Base-by-base conservation (phyloP, 306 rosid species). In the Trichosanthes truncata region DNA sequence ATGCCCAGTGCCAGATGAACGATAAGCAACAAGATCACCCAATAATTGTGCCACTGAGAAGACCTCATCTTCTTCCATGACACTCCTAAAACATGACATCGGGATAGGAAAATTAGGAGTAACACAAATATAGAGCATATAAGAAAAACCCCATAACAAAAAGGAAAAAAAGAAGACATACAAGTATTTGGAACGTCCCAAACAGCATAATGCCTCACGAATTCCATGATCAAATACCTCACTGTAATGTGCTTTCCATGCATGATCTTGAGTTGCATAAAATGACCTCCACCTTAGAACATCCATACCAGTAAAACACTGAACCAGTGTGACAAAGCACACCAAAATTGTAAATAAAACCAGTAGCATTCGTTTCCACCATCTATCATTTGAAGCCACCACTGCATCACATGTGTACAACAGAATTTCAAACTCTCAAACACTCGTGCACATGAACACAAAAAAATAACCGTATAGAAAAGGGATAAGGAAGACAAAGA, bases 1-100 rank as follows among this genome's bases (percentile, higher is more conserved):
- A 85, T 94, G 97, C 48, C 98, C 93, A 20, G 96, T 94, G 80
- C 97, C 97, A 10, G 97, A 86, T 55, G 98, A 93, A 55, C 96
- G 98, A 83, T 93, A 93, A 73, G 98, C 91, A 84, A 94, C 98
- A 45, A 94, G 93, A 72, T 94, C 98, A 20, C 96, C 97, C 66
- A 94, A 77, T 57, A 94, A 83, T 38, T 89, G 89, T 48, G 98
- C 98, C 53, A 94, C 97, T 10, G 94, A 92, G 67, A 89, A 89
- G 82, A 94, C 89, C 82, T 94, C 92, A 87, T 94, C 98, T 84
- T 93, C 94, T 74, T 89, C 94, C 83, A 78, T 35, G 20, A 81
- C 82, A 81, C 87, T 80, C 91, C 97, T 93, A 51, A 25, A 76
- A 76, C 52, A 78, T 36, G 57, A 74, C 79, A 65, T 53, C 63